Base-by-base conservation (phyloP, 306 rosid species). In the Fagus sylvatica region DNA sequence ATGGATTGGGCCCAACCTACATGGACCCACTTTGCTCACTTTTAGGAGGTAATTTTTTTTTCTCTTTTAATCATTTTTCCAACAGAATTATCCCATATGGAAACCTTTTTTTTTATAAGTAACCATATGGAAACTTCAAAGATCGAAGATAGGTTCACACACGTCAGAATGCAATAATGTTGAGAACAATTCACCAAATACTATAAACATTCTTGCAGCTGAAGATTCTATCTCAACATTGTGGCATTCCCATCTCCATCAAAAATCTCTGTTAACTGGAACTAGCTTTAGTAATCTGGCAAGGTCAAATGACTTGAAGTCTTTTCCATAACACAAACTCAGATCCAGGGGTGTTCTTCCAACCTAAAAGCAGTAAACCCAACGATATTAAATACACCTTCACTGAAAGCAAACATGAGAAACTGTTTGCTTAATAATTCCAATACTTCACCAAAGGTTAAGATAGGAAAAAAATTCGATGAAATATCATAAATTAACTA, bases 221-320 rank as follows among this genome's bases (percentile, higher is more conserved):
- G 78, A 74, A 77, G 46, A 28, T 77, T 33, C 54, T 59, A 78
- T 72, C 73, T 53, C 43, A 34, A 51, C 70, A 59, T 39, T 46
- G 53, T 41, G 33, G 75, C 75, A n/a, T 43, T 66, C 49, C 28
- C 72, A 33, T 5, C 7, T 54, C 22, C n/a, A 54, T 87, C 78
- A 94, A 84, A 88, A 59, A 43, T 59, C 81, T 77, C 83, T 36
- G 84, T 75, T 65, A 42, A 53, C 81, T 11, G 88, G 87, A 75
- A 88, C 86, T 12, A 72, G 70, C 94, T 89, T 95, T 75, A 95
- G 72, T 76, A 91, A 83, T 83, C 78, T 86, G 40, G 98, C 93
- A 72, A 95, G 97, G 74, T 92, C 97, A 71, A 77, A 91, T 32
- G 98, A 93, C 84, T 88, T 89, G 88, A 92, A 95, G 73, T 91